Evolutionary conservation across 192 early-diverging fungal genomes (phyloP).

Genomic region (Obelidium mucronatum): DNA sequence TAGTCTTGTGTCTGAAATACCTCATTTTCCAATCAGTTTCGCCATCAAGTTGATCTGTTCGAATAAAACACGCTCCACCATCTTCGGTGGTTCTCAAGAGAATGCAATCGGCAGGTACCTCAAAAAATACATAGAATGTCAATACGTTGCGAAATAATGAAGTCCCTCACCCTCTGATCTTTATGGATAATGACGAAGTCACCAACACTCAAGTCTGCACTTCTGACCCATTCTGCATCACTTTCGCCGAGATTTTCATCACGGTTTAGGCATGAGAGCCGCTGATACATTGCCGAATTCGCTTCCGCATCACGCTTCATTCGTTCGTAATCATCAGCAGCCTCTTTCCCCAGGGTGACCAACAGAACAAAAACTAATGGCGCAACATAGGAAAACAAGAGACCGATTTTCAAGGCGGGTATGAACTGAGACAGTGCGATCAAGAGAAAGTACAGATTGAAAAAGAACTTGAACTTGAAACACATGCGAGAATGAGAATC

Average conservation of each 20-base stretch:
- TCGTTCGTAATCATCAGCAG: constrained; percentile 86
- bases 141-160: no score
- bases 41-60: constrained; percentile 96
- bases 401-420: constrained; percentile 85
- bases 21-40: constrained; percentile 98
- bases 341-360: constrained; percentile 93
- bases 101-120: constrained; percentile 92
- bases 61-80: constrained; percentile 90
- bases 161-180: constrained; percentile 76
- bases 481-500: background rate
- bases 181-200: constrained; percentile 85
- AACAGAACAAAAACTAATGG: constrained; percentile 89
- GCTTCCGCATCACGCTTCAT: constrained; percentile 67
- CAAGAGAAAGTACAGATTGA: constrained; percentile 94
- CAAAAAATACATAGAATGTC: background rate
- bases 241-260: background rate
- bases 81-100: constrained; percentile 84
- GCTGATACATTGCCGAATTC: constrained; percentile 83
- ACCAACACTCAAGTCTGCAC: constrained; percentile 83
- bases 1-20: constrained; percentile 15
- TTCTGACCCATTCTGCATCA: constrained; percentile 32
- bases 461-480: constrained; percentile 89
- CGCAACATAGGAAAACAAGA: constrained; percentile 91
- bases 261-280: constrained; percentile 52
- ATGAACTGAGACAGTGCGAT: constrained; percentile 94